A percentile compares a stretch with the other conserved stretches of the same genome.
Evolutionary conservation across 2,329 filamentous ascomycete species (phyloP).

Genomic region (Didymella glomerata): DNA sequence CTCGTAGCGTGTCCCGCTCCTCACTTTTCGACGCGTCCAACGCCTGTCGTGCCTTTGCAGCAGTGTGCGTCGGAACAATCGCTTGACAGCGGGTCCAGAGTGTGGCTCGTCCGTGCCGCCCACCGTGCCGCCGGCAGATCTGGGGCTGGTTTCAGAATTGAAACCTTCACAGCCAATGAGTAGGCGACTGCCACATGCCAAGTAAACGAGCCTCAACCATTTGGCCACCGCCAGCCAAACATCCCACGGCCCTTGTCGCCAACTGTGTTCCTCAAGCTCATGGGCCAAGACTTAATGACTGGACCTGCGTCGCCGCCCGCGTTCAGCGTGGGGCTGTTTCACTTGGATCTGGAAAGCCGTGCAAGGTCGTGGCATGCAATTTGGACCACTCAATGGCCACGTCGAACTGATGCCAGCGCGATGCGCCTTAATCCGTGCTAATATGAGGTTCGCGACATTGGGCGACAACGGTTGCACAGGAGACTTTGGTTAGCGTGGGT

Average conservation of each 20-base stretch:
- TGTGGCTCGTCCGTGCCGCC: slow-evolving; percentile 16
- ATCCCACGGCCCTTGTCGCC: slow-evolving; percentile 18
- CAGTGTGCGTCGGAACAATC: background rate
- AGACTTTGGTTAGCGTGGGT: slow-evolving; percentile 25
- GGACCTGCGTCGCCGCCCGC: slow-evolving; percentile 22
- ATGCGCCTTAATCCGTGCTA: slow-evolving; percentile 38
- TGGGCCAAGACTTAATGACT: slow-evolving; percentile 26
- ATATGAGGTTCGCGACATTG: slow-evolving; percentile 43
- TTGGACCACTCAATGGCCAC: slow-evolving; percentile 44
- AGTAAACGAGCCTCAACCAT: slow-evolving; percentile 41
- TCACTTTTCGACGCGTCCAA: slow-evolving; percentile 2
- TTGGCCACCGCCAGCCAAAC: slow-evolving; percentile 29
- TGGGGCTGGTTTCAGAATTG: slow-evolving; percentile 29
- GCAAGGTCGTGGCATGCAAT: slow-evolving; percentile 32
- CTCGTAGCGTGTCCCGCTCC: background rate
- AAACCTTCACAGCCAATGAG: slow-evolving; percentile 46
- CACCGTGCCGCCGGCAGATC: slow-evolving; percentile 22
- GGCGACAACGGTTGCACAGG: slow-evolving; percentile 23
- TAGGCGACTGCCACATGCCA: slow-evolving; percentile 39
- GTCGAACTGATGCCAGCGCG: slow-evolving; percentile 38
- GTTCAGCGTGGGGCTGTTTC: slow-evolving; percentile 41
- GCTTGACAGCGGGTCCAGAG: slow-evolving; percentile 9
- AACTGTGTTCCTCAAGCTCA: slow-evolving; percentile 14
- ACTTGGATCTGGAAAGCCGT: slow-evolving; percentile 18
- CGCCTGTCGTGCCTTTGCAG: slow-evolving; percentile 4